Base-by-base conservation (phyloP, 345 rosid species). In the Isatis tinctoria region DNA sequence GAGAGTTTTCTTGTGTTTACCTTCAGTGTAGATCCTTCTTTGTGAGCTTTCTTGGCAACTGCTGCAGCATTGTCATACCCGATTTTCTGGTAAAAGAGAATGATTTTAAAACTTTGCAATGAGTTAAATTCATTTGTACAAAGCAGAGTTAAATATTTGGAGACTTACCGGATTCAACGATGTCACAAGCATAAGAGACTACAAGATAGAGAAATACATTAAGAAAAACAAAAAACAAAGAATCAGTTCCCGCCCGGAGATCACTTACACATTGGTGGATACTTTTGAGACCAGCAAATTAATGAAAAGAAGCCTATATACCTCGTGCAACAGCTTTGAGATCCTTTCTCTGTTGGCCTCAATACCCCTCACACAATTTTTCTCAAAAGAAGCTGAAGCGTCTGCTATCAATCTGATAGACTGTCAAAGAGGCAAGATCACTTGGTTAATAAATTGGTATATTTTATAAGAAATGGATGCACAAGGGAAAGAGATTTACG, bases 1-100 rank as follows among this genome's bases (percentile, higher is more conserved):
- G 17, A 28, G 73, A 60, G 24, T 48, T 74, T 59, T 9, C 40
- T 52, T 35, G n/a, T 45, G 32, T 11, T 79, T 69, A 90, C 99
- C 99, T 95, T 95, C 82, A 92, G 73, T 44, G 97, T 92, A 60
- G 75, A 70, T 65, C 98, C 99, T 79, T 92, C 99, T 79, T 89
- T 92, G 81, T 95, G 98, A 60, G 99, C 98, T 79, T 85, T 87
- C 91, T 95, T 95, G 65, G 98, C 99, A 84, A 92, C 96, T 52
- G 97, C 97, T 4, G 99, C 99, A 54, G 98, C 99, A 65, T 90
- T 90, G 84, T 95, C 99, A 71, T 92, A 92, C 9, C 99, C 98
- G 73, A 90, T 90, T 95, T 92, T 92, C 99, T 95, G 78, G 27
- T 81, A 66, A 80, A 73, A 22, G 37, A 68, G 37, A 49, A 18